A percentile compares a stretch with the other conserved stretches of the same genome.
Evolutionary conservation across 2,329 filamentous ascomycete species (phyloP).

Genomic region (Ophiostoma ulmi): DNA sequence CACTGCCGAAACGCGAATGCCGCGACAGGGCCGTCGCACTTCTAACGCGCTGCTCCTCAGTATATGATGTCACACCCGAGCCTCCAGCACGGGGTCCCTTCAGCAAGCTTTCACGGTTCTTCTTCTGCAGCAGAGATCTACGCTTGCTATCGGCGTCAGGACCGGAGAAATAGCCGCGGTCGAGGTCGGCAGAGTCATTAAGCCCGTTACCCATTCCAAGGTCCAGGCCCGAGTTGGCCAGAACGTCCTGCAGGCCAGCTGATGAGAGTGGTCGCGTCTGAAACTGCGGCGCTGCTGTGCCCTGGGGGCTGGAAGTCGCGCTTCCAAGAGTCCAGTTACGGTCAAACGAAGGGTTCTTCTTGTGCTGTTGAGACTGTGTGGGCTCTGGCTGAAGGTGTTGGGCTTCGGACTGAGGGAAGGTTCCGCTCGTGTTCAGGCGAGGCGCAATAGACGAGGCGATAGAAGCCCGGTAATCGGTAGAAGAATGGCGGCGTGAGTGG

Average conservation of each 20-base stretch:
- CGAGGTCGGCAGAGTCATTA: slow-evolving; percentile 58
- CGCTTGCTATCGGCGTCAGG: slow-evolving; percentile 69
- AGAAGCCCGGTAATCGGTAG: slow-evolving; percentile 62
- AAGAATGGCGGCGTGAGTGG: slow-evolving; percentile 82
- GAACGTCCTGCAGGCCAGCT: slow-evolving; percentile 45
- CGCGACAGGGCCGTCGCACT: slow-evolving; percentile 61
- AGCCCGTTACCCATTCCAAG: slow-evolving; percentile 38
- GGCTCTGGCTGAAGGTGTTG: slow-evolving; percentile 17
- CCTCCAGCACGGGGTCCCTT: slow-evolving; percentile 48
- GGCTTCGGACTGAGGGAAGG: slow-evolving; percentile 39
- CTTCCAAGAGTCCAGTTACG: slow-evolving; percentile 62
- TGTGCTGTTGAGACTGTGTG: slow-evolving; percentile 35
- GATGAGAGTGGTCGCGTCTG: slow-evolving; percentile 48
- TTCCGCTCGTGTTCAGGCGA: slow-evolving; percentile 42
- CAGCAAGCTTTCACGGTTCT: slow-evolving; percentile 62
- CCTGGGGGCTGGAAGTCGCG: slow-evolving; percentile 40
- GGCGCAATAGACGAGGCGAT: slow-evolving; percentile 36
- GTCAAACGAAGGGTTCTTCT: slow-evolving; percentile 65
- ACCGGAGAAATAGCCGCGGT: slow-evolving; percentile 90
- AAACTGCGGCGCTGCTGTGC: slow-evolving; percentile 24
- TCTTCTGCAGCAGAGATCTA: slow-evolving; percentile 72
- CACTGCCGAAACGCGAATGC: slow-evolving; percentile 73
- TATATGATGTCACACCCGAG: slow-evolving; percentile 44
- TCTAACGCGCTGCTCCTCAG: slow-evolving; percentile 65
- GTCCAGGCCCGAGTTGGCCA: slow-evolving; percentile 38